Conservation (phyloP, 306 rosid genomes). For the Begonia fuchsioides region DNA sequence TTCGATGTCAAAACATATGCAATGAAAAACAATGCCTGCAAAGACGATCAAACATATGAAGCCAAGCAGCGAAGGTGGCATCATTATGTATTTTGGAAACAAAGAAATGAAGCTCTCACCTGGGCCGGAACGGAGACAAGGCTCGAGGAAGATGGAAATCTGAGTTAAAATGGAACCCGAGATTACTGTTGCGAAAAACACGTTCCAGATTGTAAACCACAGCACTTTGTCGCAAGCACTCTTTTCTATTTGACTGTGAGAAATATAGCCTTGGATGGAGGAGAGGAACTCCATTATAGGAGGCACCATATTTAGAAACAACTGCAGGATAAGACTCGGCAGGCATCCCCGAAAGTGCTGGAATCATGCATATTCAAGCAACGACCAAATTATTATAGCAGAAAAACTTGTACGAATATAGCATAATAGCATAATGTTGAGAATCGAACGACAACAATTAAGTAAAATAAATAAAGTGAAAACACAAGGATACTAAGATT, state of each 20-base stretch:
- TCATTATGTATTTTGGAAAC: background rate
- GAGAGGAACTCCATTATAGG: conserved; percentile 80
- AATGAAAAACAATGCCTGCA: conserved; percentile 86
- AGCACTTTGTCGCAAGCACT: conserved; percentile 81
- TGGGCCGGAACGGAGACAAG: conserved; percentile 72
- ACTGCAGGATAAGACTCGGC: conserved; percentile 82
- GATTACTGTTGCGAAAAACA: conserved; percentile 79
- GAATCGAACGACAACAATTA: no score
- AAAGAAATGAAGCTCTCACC: conserved; percentile 35
- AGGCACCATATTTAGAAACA: conserved; percentile 68
- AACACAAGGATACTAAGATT: no score
- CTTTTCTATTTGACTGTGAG: conserved; percentile 60
- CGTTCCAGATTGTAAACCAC: conserved; percentile 91
- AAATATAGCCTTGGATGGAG: conserved; percentile 80
- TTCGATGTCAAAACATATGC: conserved; percentile 86
- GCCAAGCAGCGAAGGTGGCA: background rate
- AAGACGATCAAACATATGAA: background rate
- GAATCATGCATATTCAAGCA: conserved; percentile 8
- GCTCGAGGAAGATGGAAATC: conserved; percentile 48
- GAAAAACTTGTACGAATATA: no score
- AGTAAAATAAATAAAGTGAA: no score
- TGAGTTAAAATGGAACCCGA: conserved; percentile 59
- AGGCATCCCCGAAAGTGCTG: conserved; percentile 80
- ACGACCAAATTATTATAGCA: background rate
- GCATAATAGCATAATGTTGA: no score